phyloP scores from a whole-genome alignment of 805 yeast species.

The Hanseniaspora guilliermondii region DNA sequence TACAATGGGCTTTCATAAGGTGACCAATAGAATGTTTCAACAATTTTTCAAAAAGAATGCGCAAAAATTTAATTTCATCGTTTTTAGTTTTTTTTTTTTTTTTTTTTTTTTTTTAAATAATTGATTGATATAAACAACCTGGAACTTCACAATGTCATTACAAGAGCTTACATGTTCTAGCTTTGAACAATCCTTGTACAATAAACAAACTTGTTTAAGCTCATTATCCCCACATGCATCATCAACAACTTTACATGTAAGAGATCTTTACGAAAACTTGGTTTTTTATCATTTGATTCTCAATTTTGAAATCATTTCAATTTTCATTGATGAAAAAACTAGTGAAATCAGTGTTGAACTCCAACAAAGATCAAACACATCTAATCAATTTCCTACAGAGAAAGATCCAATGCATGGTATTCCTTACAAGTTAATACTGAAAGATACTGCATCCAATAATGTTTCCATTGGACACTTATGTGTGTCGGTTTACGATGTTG shows the following conservation, averaged over 20 bases:
- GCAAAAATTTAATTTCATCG: too few relatives aligned
- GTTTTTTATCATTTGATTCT: background rate
- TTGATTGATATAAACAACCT: background rate
- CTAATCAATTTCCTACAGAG: background rate
- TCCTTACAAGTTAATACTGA: background rate
- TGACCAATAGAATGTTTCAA: too few relatives aligned
- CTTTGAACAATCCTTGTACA: background rate
- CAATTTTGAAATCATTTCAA: background rate
- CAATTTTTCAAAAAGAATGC: too few relatives aligned
- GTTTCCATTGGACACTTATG: conserved; percentile 81
- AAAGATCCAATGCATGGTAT: background rate
- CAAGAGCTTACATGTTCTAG: background rate
- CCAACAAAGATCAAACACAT: background rate
- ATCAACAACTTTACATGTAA: background rate
- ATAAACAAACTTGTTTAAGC: background rate
- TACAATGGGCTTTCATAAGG: too few relatives aligned
- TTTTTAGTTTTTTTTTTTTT: too few relatives aligned
- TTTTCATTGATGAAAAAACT: background rate
- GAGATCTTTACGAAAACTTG: background rate
- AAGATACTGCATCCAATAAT: too few relatives aligned
- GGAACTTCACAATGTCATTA: background rate
- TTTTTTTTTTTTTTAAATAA: background rate
- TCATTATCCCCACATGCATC: background rate
- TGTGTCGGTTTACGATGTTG: conserved; percentile 73
- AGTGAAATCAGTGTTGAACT: background rate